Evolutionary conservation across 1,284 basidiomycete species (phyloP).

Genomic region (Puccinia polysora): DNA sequence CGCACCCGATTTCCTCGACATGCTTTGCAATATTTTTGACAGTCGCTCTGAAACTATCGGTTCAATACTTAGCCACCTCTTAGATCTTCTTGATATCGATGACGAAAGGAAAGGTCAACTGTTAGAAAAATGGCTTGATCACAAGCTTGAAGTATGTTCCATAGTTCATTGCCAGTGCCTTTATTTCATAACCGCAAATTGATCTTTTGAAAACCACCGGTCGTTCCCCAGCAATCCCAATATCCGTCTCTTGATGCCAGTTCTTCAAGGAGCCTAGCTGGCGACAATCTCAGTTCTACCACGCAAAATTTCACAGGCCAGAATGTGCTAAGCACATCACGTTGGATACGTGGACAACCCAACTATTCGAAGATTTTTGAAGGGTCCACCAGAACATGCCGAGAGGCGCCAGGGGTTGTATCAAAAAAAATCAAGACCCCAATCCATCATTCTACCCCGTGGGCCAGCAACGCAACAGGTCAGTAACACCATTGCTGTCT

Average conservation of each 20-base stretch:
- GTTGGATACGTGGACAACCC: too few relatives aligned
- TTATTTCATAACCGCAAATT: background rate
- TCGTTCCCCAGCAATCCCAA: constrained; percentile 21
- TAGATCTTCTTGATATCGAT: constrained; percentile 65
- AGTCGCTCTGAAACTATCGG: constrained; percentile 69
- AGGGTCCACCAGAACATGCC: too few relatives aligned
- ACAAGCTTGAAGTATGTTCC: constrained; percentile 69
- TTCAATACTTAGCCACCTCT: constrained; percentile 69
- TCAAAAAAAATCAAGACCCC: too few relatives aligned
- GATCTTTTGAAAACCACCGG: background rate
- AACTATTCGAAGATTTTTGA: too few relatives aligned
- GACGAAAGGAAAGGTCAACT: constrained; percentile 72
- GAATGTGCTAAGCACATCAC: too few relatives aligned
- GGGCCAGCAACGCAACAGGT: too few relatives aligned
- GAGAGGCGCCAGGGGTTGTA: too few relatives aligned
- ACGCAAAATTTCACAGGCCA: background rate
- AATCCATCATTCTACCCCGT: too few relatives aligned
- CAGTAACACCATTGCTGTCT: too few relatives aligned
- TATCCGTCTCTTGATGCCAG: constrained; percentile 34
- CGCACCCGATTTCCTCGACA: constrained; percentile 78
- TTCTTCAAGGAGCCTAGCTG: background rate
- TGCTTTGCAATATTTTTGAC: constrained; percentile 78
- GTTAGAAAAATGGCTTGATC: constrained; percentile 71
- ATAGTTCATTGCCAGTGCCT: constrained; percentile 42
- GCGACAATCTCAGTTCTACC: background rate